These are phyloP conservation scores for Leccinum aurantiacum DNA, from an alignment of 768 basidiomycete species.

Conservation along the genomic window DNA sequence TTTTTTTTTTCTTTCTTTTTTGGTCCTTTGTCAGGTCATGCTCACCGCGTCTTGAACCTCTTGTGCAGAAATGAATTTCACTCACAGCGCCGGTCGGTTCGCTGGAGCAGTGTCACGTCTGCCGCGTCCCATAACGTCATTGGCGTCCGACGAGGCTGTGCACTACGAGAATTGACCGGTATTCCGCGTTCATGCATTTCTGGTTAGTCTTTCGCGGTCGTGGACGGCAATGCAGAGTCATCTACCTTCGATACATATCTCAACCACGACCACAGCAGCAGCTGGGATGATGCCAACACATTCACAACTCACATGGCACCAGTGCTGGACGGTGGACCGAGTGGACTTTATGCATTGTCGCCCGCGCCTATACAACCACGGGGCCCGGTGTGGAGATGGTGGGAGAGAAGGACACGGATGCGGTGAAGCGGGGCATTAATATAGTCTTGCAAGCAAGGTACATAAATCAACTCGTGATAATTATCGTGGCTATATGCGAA, in stretches of 20 bases:
- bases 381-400: no score
- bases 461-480: no score
- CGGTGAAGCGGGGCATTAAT: no score
- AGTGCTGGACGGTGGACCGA: neutral
- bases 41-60: neutral
- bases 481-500: neutral
- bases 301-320: neutral
- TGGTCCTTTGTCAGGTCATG: neutral
- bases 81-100: conserved; percentile 35
- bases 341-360: conserved; percentile 10
- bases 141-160: conserved; percentile 28
- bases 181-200: conserved; percentile 13
- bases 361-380: conserved; percentile 7
- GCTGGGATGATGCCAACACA: neutral
- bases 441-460: no score
- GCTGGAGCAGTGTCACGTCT: conserved; percentile 17
- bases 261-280: conserved; percentile 10
- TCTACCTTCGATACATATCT: conserved; percentile 26
- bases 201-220: conserved; percentile 9
- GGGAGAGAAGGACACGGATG: no score
- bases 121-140: no score
- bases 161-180: conserved; percentile 22
- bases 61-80: conserved; percentile 57
- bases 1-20: neutral
- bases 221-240: conserved; percentile 16